These are phyloP conservation scores for Nicotiana tabacum DNA, from an alignment of 257 asterid genomes.

Conservation along the genomic window DNA sequence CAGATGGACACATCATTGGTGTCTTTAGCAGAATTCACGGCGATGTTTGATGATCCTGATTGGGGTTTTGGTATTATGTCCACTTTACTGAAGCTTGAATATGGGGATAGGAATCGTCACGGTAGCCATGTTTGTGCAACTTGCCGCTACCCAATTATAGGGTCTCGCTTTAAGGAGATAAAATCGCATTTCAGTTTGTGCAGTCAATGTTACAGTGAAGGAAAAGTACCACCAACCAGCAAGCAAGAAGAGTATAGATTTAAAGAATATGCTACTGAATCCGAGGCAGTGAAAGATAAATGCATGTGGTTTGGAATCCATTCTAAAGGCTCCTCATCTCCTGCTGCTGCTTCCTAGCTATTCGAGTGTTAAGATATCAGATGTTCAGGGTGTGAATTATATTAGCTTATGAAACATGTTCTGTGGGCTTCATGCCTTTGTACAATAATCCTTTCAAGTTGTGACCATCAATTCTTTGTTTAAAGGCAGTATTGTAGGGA, in stretches of 20 bases:
- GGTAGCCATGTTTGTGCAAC: constrained; percentile 79
- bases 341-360: constrained; percentile 39
- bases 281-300: constrained; percentile 86
- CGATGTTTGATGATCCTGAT: constrained; percentile 86
- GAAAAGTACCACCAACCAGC: constrained; percentile 71
- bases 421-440: constrained; percentile 29
- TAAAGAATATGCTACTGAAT: constrained; percentile 74
- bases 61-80: constrained; percentile 88
- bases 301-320: constrained; percentile 78
- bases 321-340: constrained; percentile 59
- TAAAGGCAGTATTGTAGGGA: constrained; percentile 22
- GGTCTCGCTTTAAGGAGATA: constrained; percentile 89
- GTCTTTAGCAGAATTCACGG: constrained; percentile 52
- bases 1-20: constrained; percentile 49
- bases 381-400: constrained; percentile 39
- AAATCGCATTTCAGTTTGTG: constrained; percentile 73
- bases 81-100: constrained; percentile 70
- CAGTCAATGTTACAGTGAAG: constrained; percentile 80
- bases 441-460: constrained; percentile 36
- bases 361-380: constrained; percentile 7
- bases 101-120: constrained; percentile 86
- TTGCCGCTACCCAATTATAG: constrained; percentile 82
- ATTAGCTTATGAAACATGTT: constrained; percentile 28
- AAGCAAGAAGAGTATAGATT: constrained; percentile 84
- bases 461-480: constrained; percentile 35